phyloP scores from a whole-genome alignment of 805 yeast genomes.

The Teunomyces stri region DNA sequence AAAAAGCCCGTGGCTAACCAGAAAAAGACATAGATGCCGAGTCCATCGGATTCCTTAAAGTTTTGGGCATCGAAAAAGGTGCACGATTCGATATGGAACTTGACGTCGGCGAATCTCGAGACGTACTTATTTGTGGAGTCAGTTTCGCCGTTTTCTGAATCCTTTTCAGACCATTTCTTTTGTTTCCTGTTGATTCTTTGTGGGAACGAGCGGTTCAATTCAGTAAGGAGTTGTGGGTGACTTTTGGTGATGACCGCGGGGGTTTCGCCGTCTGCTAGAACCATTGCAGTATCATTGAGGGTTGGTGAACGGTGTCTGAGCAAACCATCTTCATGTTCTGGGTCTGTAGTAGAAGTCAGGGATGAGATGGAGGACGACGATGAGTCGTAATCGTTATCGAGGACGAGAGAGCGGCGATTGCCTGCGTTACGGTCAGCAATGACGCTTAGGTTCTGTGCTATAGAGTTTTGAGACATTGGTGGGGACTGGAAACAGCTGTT shows the following conservation, averaged over 20 bases:
- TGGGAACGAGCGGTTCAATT: not conserved
- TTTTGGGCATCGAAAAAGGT: conserved; percentile 54
- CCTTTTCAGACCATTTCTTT: not conserved
- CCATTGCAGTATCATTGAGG: not conserved
- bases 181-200: not conserved
- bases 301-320: not conserved
- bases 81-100: conserved; percentile 38
- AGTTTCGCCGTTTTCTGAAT: not conserved
- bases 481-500: no score
- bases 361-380: not conserved
- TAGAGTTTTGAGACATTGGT: not conserved
- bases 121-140: conserved; percentile 22
- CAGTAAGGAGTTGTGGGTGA: not conserved
- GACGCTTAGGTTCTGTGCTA: not conserved
- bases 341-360: not conserved
- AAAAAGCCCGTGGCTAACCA: conserved; percentile 68
- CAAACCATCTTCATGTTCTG: not conserved
- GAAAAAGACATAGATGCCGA: conserved; percentile 77
- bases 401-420: not conserved
- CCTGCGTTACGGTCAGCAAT: not conserved
- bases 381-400: conserved; percentile 4
- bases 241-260: not conserved
- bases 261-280: not conserved
- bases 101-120: conserved; percentile 56
- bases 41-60: conserved; percentile 50